Conservation (phyloP, 2,329 filamentous ascomycete genomes). For the Plectosphaerella sp. region DNA sequence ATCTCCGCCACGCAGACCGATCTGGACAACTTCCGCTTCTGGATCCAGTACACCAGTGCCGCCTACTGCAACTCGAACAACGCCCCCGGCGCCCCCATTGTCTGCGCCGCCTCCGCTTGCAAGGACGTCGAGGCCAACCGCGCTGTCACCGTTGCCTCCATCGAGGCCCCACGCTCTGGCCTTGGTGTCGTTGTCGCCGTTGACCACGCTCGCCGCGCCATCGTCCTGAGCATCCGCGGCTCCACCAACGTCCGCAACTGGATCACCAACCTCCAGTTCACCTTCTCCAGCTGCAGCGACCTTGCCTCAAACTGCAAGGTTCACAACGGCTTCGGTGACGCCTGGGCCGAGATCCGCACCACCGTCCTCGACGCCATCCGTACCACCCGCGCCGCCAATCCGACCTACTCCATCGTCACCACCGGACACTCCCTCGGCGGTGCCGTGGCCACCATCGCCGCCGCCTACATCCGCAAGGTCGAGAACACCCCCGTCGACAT, state of each 20-base stretch:
- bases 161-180: conserved; percentile 36
- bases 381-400: conserved; percentile 38
- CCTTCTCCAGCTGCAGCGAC: conserved; percentile 21
- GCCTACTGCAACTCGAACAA: conserved; percentile 48
- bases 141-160: conserved; percentile 35
- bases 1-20: conserved; percentile 21
- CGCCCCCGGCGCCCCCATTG: conserved; percentile 30
- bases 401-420: conserved; percentile 48
- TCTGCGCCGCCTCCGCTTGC: conserved; percentile 40
- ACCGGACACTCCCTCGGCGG: conserved; percentile 68
- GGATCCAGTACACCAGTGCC: conserved; percentile 45
- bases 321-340: conserved; percentile 55
- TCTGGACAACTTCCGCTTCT: conserved; percentile 39
- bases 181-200: conserved; percentile 46
- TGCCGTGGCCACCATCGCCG: conserved; percentile 58
- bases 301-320: conserved; percentile 42
- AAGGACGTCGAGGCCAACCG: conserved; percentile 35
- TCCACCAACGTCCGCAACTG: conserved; percentile 56
- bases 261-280: conserved; percentile 46
- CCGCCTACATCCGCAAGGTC: conserved; percentile 45
- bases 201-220: conserved; percentile 43
- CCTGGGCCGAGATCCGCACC: conserved; percentile 50
- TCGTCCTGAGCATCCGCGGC: conserved; percentile 59
- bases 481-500: conserved; percentile 45
- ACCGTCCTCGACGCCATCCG: conserved; percentile 37